Base-by-base conservation (phyloP, 1,284 basidiomycete species). In the Heterobasidion occidentale region DNA sequence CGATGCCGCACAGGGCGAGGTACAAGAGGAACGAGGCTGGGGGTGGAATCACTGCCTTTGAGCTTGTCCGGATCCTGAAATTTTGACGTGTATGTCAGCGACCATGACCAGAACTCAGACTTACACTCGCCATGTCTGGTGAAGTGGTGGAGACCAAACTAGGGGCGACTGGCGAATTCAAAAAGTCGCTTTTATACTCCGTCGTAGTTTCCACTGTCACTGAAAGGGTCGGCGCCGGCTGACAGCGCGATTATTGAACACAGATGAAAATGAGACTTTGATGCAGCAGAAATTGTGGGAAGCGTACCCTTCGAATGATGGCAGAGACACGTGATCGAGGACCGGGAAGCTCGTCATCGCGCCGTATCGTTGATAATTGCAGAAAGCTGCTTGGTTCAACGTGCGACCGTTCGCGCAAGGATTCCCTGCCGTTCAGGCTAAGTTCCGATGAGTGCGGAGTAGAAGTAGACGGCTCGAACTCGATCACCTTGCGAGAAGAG, bases 131-230 rank as follows among this genome's bases (percentile, higher is more conserved):
- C 42, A 7, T 45, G 42, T 14, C 17, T 17, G 17, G 17, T 6
- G 7, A 45, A 14, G 42, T 45, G 12, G 42, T 45, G 12, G 42
- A 45, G 14, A 45, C 42, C 5, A 27, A 27, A 6, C 27, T 27
- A 17, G 42, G 42, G 7, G 42, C 5, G 42, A 14, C 17, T 14
- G 42, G 42, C 17, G 42, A 45, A 17, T 46, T 53, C 9, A 15
- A 44, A 35, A 33, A 53, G 52, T 46, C 52, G 33, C 52, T 53
- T 34, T 53, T 53, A 44, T 17, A 46, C 14, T 53, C 52, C 20
- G 52, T 53, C 17, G 52, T 53, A 14, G 52, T 53, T 34, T 53
- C 27, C 6, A 53, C 52, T n/a, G 36, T 44, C 12, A 53, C 52
- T 8, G 38, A 20, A n/a, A 53, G 52, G 14, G 38, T 44, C 27